phyloP scores from a whole-genome alignment of 345 rosid genomes.

The Odontarrhena argentea region DNA sequence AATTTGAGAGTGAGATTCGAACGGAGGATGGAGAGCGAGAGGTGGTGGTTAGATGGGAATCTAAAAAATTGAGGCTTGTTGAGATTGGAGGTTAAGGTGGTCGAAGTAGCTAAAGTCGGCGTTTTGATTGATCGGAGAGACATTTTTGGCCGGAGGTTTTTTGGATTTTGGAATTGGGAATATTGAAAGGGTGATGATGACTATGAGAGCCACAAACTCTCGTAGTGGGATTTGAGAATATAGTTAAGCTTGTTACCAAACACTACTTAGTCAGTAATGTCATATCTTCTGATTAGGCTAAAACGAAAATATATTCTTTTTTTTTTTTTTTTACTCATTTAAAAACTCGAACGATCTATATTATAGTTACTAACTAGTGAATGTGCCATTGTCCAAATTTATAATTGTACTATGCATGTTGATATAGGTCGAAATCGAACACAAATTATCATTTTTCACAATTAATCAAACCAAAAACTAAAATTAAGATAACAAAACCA shows the following conservation, averaged over 20 bases:
- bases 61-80: slow-evolving; percentile 23
- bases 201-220: slow-evolving; percentile 25
- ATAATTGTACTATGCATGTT: too few species aligned
- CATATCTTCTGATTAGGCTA: too few species aligned
- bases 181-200: slow-evolving; percentile 10
- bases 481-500: too few species aligned
- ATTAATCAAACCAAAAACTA: too few species aligned
- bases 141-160: slow-evolving; percentile 13
- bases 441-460: too few species aligned
- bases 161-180: not conserved
- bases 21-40: slow-evolving; percentile 16
- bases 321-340: too few species aligned
- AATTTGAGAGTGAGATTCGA: slow-evolving; percentile 17
- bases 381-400: too few species aligned
- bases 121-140: slow-evolving; percentile 39
- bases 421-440: too few species aligned
- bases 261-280: not conserved
- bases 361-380: too few species aligned
- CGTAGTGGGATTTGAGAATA: not conserved
- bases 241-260: slow-evolving; percentile 18
- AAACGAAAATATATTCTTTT: too few species aligned
- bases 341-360: too few species aligned
- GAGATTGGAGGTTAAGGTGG: not conserved
- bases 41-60: slow-evolving; percentile 13
- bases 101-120: slow-evolving; percentile 25